Conservation (phyloP, 139 green algal genomes). For the Ostreobium quekettii region DNA sequence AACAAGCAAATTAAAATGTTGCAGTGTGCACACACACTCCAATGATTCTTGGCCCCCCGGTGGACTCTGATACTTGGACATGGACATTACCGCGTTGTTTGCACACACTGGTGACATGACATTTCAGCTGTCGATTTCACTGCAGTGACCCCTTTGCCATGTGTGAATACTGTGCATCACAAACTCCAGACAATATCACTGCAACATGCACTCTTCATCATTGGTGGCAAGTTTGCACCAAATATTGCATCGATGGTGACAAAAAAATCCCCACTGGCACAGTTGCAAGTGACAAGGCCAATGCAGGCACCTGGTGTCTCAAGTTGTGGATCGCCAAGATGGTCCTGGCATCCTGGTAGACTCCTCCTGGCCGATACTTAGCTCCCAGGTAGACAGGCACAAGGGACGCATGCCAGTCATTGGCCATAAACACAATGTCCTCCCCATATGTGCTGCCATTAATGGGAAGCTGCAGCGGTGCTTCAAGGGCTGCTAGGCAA, state of each 20-base stretch:
- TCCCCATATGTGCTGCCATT: conserved; percentile 30
- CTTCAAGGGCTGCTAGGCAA: conserved; percentile 55
- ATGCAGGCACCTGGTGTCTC: conserved; percentile 55
- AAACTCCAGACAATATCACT: too few relatives aligned
- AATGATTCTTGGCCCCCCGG: too few relatives aligned
- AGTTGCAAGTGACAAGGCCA: not conserved
- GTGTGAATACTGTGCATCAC: too few relatives aligned
- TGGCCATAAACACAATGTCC: conserved; percentile 42
- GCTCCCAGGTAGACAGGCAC: conserved; percentile 70
- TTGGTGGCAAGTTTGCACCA: not conserved
- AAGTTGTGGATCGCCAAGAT: conserved; percentile 87
- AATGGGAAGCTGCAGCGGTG: conserved; percentile 50
- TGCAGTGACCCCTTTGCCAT: too few relatives aligned
- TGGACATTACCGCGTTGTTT: too few relatives aligned
- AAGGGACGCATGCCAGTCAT: conserved; percentile 68
- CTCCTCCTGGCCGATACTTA: conserved; percentile 70
- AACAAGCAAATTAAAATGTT: too few relatives aligned
- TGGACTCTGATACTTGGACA: too few relatives aligned
- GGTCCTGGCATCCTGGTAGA: conserved; percentile 59
- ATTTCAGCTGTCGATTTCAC: too few relatives aligned
- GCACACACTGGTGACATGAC: too few relatives aligned
- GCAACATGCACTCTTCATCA: not conserved
- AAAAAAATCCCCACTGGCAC: too few relatives aligned
- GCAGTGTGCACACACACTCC: too few relatives aligned
- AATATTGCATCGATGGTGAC: too few relatives aligned